Evolutionary conservation across 306 rosid genomes (phyloP).

Genomic region (Vachellia collinsii): DNA sequence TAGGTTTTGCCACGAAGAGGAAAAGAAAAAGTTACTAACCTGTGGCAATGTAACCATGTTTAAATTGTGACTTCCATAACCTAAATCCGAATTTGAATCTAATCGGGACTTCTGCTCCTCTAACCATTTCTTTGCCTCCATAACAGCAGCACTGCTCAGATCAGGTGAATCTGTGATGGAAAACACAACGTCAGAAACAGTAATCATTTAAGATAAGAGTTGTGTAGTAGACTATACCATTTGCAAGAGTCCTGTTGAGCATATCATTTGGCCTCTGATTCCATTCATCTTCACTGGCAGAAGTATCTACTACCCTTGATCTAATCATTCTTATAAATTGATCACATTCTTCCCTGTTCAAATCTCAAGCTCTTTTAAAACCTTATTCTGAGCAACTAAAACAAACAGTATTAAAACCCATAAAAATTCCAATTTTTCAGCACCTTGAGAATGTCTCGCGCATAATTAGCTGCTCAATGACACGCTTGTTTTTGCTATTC

Average conservation of each 20-base stretch:
- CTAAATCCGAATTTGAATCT: conserved; percentile 57
- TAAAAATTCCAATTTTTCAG: conserved; percentile 14
- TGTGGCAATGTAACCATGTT: conserved; percentile 45
- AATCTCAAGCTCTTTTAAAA: conserved; percentile 36
- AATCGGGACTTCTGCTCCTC: conserved; percentile 70
- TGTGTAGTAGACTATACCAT: conserved; percentile 40
- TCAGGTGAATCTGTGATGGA: conserved; percentile 50
- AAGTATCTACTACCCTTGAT: conserved; percentile 75
- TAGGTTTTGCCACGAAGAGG: conserved; percentile 17
- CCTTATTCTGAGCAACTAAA: conserved; percentile 29
- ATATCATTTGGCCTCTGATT: conserved; percentile 53
- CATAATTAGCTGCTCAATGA: conserved; percentile 72
- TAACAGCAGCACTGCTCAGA: conserved; percentile 70
- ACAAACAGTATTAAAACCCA: conserved; percentile 30
- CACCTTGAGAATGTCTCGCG: conserved; percentile 91
- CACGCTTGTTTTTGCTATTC: conserved; percentile 53
- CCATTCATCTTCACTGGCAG: conserved; percentile 45
- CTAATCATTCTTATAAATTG: conserved; percentile 65
- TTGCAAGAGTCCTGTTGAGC: conserved; percentile 43
- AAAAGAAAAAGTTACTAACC: conserved; percentile 52
- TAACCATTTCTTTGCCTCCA: conserved; percentile 91
- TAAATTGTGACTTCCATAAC: conserved; percentile 54
- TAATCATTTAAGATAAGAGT: conserved; percentile 24
- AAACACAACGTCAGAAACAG: conserved; percentile 24
- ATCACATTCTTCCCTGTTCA: conserved; percentile 89